These are phyloP conservation scores for Sporothrix variecibatus DNA, from an alignment of 2,329 filamentous ascomycete genomes.

Conservation along the genomic window DNA sequence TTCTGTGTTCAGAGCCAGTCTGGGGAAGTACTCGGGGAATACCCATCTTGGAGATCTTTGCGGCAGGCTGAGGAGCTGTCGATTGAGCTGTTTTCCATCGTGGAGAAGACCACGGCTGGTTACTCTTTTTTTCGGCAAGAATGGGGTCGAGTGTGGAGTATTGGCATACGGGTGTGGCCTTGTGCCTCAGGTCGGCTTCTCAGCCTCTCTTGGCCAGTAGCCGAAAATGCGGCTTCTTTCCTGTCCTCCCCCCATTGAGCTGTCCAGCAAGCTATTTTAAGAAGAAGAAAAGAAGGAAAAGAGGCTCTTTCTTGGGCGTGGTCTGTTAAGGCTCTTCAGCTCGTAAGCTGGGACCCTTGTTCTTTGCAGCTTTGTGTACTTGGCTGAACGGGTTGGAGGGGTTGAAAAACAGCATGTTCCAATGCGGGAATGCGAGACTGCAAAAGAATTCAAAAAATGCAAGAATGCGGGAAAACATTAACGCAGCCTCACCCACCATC, in stretches of 20 bases:
- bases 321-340: background rate
- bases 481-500: constrained; percentile 9
- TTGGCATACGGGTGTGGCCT: too few relatives aligned
- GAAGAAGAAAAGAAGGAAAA: background rate
- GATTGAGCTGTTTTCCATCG: background rate
- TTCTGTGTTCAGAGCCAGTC: background rate
- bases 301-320: background rate
- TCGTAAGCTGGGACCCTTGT: background rate
- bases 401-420: background rate
- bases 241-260: background rate
- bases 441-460: background rate
- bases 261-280: background rate
- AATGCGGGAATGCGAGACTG: background rate
- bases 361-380: background rate
- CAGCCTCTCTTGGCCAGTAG: constrained; percentile 1
- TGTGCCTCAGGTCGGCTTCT: background rate
- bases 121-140: background rate
- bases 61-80: background rate
- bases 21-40: background rate
- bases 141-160: background rate
- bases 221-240: background rate
- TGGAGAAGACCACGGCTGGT: background rate
- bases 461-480: background rate
- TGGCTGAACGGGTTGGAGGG: background rate
- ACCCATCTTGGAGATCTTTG: background rate